Percentiles rank a stretch among this genome's conserved stretches.
phyloP scores from a whole-genome alignment of 768 basidiomycete genomes.

The Coprinellus micaceus region DNA sequence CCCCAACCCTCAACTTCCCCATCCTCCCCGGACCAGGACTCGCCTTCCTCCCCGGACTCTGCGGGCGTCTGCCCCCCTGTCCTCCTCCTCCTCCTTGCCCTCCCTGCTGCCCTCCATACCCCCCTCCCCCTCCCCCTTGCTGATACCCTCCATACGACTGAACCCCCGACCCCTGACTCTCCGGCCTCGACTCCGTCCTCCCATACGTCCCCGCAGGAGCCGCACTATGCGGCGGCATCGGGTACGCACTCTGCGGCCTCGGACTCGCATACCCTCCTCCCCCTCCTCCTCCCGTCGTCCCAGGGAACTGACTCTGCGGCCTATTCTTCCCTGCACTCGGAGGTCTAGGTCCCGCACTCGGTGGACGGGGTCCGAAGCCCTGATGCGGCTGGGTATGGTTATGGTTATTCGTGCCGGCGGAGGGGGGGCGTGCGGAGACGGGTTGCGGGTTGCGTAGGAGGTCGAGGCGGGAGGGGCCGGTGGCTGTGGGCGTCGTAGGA shows the following conservation, averaged over 20 bases:
- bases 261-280: conserved; percentile 10
- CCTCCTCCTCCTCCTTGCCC: conserved; percentile 5
- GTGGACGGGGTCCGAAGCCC: too few relatives aligned
- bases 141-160: too few relatives aligned
- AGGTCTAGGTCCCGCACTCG: too few relatives aligned
- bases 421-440: not conserved
- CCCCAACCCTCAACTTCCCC: conserved; percentile 10
- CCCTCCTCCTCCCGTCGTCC: too few relatives aligned
- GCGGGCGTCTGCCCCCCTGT: not conserved
- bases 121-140: too few relatives aligned
- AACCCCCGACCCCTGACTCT: too few relatives aligned
- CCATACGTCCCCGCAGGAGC: too few relatives aligned
- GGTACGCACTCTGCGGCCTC: not conserved
- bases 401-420: not conserved
- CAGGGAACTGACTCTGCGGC: too few relatives aligned
- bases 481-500: not conserved
- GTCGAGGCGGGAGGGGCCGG: too few relatives aligned
- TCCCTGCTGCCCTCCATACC: not conserved
- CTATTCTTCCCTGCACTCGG: too few relatives aligned
- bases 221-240: not conserved
- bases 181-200: too few relatives aligned
- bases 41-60: not conserved
- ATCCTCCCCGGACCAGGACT: conserved; percentile 8
- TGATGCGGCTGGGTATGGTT: not conserved
- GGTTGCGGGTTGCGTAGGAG: too few relatives aligned